These are phyloP conservation scores for Calonectria multiphialidica DNA, from an alignment of 2,329 filamentous ascomycete species.

Conservation along the genomic window DNA sequence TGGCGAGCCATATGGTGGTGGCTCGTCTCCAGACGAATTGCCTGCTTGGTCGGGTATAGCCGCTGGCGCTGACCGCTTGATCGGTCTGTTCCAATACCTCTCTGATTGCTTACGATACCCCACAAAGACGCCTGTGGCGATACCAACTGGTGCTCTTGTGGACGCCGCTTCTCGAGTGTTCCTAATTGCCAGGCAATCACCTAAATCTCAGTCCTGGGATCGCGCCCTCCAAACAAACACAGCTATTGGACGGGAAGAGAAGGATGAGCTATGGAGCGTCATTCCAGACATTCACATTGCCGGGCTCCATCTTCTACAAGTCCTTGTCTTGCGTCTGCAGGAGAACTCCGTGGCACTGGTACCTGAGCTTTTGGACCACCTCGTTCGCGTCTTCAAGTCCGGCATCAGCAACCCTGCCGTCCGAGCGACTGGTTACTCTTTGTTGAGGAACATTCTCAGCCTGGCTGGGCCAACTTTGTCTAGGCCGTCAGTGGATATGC, in stretches of 20 bases:
- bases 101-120: slow-evolving; percentile 71
- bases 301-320: slow-evolving; percentile 71
- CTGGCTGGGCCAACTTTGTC: slow-evolving; percentile 75
- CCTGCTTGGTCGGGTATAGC: slow-evolving; percentile 80
- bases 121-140: slow-evolving; percentile 73
- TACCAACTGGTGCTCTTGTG: slow-evolving; percentile 76
- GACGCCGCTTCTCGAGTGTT: slow-evolving; percentile 80
- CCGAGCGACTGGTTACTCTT: slow-evolving; percentile 70
- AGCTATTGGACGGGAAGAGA: slow-evolving; percentile 83
- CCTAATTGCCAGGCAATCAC: slow-evolving; percentile 69
- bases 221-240: slow-evolving; percentile 74
- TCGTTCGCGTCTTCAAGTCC: slow-evolving; percentile 77
- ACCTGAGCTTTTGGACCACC: slow-evolving; percentile 77
- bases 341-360: slow-evolving; percentile 69
- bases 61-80: slow-evolving; percentile 77
- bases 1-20: slow-evolving; percentile 61
- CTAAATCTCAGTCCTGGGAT: slow-evolving; percentile 58
- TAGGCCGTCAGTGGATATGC: slow-evolving; percentile 73
- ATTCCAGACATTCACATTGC: slow-evolving; percentile 82
- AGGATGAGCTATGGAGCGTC: slow-evolving; percentile 80
- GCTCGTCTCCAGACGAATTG: slow-evolving; percentile 63
- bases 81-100: slow-evolving; percentile 75
- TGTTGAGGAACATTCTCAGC: slow-evolving; percentile 69
- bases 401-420: slow-evolving; percentile 65
- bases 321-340: slow-evolving; percentile 69